Base-by-base conservation (phyloP, 2,329 filamentous ascomycete species). In the Cylindrodendrum hubeiense region DNA sequence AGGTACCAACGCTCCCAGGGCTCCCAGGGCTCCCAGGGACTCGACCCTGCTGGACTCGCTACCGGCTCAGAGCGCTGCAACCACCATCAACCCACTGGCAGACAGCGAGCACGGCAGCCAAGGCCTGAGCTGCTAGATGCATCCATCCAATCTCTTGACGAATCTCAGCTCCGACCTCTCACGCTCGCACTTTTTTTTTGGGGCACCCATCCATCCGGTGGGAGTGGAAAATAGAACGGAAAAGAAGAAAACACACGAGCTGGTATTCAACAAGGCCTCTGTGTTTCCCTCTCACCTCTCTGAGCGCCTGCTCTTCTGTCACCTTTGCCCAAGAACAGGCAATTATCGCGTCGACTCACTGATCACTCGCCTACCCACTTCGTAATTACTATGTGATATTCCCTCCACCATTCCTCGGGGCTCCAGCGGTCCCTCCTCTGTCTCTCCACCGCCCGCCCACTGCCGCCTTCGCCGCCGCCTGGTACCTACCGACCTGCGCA, bases 361-460 rank as follows among this genome's bases (percentile, higher is more conserved):
- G n/a, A 30, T 50, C 47, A 50, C n/a, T 39, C 37, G 8, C 37
- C 37, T 39, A 39, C 37, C 37, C 15, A 12, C 33, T 34, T 13
- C 33, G 33, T 8, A 50, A 21, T 50, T 19, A 19, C 47, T 28
- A 33, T 21, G 26, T 21, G 8, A 60, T 47, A 54, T 53, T 34
- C 47, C 57, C 57, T 33, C 28, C 28, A 30, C n/a, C 41, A 60
- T 60, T 47, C 41, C 49, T 49, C 41, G 15, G 17, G 30, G n/a
- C 26, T 47, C 30, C 41, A 47, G 57, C 44, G 49, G 30, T 24
- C 34, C 57, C 37, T 21, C 26, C 26, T 30, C 26, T 49, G 46
- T 49, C 24, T 44, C 56, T 59, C 56, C 57, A 44, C 44, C 55
- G 30, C 56, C 13, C 34, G 26, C 13, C 26, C 50, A 24, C 58